Base-by-base conservation (phyloP, 2,329 filamentous ascomycete genomes). In the Amesomyces nigricolor region DNA sequence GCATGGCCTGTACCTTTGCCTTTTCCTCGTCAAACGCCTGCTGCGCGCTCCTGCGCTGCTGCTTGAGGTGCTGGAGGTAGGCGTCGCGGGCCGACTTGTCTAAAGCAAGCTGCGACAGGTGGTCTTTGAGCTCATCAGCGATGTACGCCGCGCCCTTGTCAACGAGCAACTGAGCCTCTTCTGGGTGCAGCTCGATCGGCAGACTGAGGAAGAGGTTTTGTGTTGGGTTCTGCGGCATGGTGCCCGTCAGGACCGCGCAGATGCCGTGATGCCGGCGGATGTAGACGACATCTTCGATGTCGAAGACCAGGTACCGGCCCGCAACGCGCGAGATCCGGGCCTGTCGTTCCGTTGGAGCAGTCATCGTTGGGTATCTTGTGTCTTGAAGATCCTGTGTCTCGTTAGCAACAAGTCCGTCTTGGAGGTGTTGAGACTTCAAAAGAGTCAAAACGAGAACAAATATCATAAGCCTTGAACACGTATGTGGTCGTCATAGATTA, bases 161-260 rank as follows among this genome's bases (percentile, higher is more conserved):
- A 56, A 95, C 84, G 29, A 99, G 79, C 52, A 94, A 73, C 61
- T 85, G 81, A 4, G 87, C 91, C 75, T 99, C 94, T 73, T 97
- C 94, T 1, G 89, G 86, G 75, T 94, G 89, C 44, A 99, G 78
- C 75, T 96, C 88, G 26, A 97, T 74, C 2, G 94, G 94, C 48
- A 97, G 74, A 45, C 91, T 89, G 56, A 92, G 81, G 68, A 97
- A 97, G 56, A 96, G 81, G 73, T 96, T 97, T 72, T 99, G 94
- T 64, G 95, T 92, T 5, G 91, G 91, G 55, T 90, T 86, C 72
- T 97, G 91, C 2, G 94, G 92, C 30, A 96, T 83, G 7, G 89
- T 91, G 55, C 94, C 94, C 57, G 89, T 85, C 53, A 96, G 78
- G 32, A 94, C 87, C 60, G 91, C 91, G 66, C 88, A 91, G 65